Conservation (phyloP, 139 green algal genomes). For the Dunaliella primolecta region DNA sequence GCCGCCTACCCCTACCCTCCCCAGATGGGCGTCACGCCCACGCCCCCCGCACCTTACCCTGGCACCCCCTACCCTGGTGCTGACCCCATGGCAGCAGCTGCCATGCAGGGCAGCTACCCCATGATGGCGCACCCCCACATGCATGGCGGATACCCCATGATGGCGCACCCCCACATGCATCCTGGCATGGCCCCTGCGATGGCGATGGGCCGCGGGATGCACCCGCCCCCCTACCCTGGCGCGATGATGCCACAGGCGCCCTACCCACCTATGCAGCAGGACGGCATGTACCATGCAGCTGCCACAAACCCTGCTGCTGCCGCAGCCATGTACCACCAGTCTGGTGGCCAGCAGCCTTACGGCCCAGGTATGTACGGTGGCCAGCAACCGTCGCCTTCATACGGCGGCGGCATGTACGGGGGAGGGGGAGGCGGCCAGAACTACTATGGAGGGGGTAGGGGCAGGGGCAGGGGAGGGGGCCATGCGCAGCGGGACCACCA, state of each 20-base stretch:
- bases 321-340: background rate
- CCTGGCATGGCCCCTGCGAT: background rate
- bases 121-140: background rate
- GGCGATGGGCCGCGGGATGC: background rate
- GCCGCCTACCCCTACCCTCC: background rate
- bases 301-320: background rate
- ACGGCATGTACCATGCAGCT: background rate
- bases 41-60: background rate
- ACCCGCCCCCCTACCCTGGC: background rate
- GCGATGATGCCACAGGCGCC: background rate
- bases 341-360: background rate
- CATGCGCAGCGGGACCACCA: background rate
- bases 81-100: background rate
- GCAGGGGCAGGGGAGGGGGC: background rate
- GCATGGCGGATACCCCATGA: background rate
- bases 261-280: background rate
- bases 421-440: background rate
- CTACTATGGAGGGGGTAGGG: background rate
- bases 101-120: background rate
- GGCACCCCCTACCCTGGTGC: background rate
- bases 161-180: background rate
- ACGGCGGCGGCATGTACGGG: background rate
- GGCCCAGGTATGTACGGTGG: background rate
- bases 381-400: background rate
- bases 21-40: background rate